phyloP scores from a whole-genome alignment of 1,284 basidiomycete species.

The Cutaneotrichosporon dermatis region DNA sequence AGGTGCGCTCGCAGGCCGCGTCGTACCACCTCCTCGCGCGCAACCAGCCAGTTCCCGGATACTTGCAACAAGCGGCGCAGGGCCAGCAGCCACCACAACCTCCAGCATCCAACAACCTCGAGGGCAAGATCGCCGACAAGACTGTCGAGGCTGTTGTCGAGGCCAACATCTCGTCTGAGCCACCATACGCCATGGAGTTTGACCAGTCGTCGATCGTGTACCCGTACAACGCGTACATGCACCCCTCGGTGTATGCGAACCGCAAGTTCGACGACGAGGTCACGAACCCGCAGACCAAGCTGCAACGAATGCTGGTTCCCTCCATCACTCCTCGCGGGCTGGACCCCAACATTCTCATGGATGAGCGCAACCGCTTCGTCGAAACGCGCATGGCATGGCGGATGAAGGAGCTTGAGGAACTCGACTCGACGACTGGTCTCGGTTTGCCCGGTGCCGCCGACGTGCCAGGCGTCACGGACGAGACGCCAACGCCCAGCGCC shows the following conservation, averaged over 20 bases:
- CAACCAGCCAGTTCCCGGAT: slow-evolving; percentile 73
- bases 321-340: slow-evolving; percentile 89
- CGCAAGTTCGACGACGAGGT: slow-evolving; percentile 55
- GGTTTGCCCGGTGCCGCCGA: slow-evolving; percentile 59
- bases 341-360: slow-evolving; percentile 83
- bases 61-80: slow-evolving; percentile 69
- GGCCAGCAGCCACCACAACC: slow-evolving; percentile 35
- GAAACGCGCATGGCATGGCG: slow-evolving; percentile 86
- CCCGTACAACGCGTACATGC: slow-evolving; percentile 90
- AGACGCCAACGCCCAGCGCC: slow-evolving; percentile 54
- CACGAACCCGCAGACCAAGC: slow-evolving; percentile 42
- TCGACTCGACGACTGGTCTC: slow-evolving; percentile 78
- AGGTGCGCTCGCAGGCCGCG: slow-evolving; percentile 80
- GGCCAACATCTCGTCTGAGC: slow-evolving; percentile 22
- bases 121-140: slow-evolving; percentile 62
- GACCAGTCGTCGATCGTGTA: slow-evolving; percentile 77
- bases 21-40: slow-evolving; percentile 80
- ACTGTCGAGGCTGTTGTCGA: slow-evolving; percentile 65
- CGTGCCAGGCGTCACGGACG: slow-evolving; percentile 50
- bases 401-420: slow-evolving; percentile 76
- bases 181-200: slow-evolving; percentile 61
- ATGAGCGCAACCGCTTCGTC: slow-evolving; percentile 86
- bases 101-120: slow-evolving; percentile 21
- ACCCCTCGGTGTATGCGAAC: slow-evolving; percentile 69
- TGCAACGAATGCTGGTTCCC: slow-evolving; percentile 75